Evolutionary conservation across 495 filamentous ascomycete genomes (phyloP).

Genomic region (Chlorociboria aeruginascens): DNA sequence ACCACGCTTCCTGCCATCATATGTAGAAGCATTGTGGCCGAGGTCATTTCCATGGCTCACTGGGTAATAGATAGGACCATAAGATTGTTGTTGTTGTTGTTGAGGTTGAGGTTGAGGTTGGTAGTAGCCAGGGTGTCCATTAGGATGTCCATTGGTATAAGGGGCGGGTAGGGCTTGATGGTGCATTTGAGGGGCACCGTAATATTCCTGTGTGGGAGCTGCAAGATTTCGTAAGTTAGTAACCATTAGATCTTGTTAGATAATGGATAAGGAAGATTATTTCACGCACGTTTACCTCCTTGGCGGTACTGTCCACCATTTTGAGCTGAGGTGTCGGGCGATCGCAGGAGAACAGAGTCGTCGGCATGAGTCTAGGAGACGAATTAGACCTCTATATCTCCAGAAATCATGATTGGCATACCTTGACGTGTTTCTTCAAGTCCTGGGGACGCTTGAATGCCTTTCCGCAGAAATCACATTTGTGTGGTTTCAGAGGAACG

Average conservation of each 20-base stretch:
- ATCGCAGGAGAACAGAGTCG: slow-evolving; percentile 78
- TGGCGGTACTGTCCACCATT: slow-evolving; percentile 46
- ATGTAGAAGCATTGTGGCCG: slow-evolving; percentile 34
- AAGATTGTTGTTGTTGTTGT: slow-evolving; percentile 43
- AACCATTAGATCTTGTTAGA: slow-evolving; percentile 20
- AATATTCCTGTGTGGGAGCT: slow-evolving; percentile 40
- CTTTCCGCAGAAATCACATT: slow-evolving; percentile 97
- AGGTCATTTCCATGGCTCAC: slow-evolving; percentile 41
- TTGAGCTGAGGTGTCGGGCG: slow-evolving; percentile 42
- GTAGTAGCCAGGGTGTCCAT: slow-evolving; percentile 36
- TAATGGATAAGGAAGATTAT: slow-evolving; percentile 11
- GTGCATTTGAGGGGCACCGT: slow-evolving; percentile 46
- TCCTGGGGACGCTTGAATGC: slow-evolving; percentile 99
- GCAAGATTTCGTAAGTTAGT: slow-evolving; percentile 38
- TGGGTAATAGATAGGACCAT: slow-evolving; percentile 48
- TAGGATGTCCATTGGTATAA: slow-evolving; percentile 35
- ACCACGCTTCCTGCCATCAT: slow-evolving; percentile 64
- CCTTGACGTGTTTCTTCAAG: slow-evolving; percentile 97
- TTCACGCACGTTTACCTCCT: slow-evolving; percentile 42
- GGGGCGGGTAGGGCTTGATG: slow-evolving; percentile 24
- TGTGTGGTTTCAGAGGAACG: slow-evolving; percentile 95
- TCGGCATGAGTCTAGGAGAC: slow-evolving; percentile 70
- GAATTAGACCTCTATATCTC: slow-evolving; percentile 22
- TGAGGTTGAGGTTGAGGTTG: slow-evolving; percentile 36
- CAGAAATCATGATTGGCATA: slow-evolving; percentile 5